Evolutionary conservation across 176 grass and related monocot genomes (phyloP).

Genomic region (Phyllostachys edulis): DNA sequence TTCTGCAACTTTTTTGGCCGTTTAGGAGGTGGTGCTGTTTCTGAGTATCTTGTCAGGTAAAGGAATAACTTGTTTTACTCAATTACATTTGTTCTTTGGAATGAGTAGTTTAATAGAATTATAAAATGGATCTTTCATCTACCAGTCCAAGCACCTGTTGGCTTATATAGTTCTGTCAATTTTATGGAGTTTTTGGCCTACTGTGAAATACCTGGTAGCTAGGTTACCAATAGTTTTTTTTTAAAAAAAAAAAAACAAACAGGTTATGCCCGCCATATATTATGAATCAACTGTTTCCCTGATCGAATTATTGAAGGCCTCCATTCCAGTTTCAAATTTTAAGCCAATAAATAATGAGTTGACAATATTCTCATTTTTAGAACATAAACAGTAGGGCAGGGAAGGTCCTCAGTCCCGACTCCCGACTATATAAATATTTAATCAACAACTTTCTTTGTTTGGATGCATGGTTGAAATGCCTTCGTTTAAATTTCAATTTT

Average conservation of each 20-base stretch:
- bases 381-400: background rate
- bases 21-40: conserved; percentile 67
- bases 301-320: background rate
- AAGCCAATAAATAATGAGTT: background rate
- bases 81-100: background rate
- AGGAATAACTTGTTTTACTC: background rate
- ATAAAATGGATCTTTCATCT: background rate
- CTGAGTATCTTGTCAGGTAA: conserved; percentile 87
- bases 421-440: background rate
- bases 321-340: background rate
- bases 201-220: background rate
- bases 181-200: conserved; percentile 3
- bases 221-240: background rate
- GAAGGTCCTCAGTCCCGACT: background rate
- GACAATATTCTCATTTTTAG: no score
- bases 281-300: background rate
- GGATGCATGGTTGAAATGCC: background rate
- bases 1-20: conserved; percentile 96
- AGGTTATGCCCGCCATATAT: background rate
- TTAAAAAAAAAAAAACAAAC: background rate
- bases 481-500: background rate
- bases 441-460: conserved; percentile 1
- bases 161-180: background rate
- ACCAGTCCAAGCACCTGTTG: background rate
- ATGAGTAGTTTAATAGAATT: background rate